A percentile compares a stretch with the other conserved stretches of the same genome.
Evolutionary conservation across 1,284 basidiomycete species (phyloP).

Genomic region (Limonomyces culmigenus): DNA sequence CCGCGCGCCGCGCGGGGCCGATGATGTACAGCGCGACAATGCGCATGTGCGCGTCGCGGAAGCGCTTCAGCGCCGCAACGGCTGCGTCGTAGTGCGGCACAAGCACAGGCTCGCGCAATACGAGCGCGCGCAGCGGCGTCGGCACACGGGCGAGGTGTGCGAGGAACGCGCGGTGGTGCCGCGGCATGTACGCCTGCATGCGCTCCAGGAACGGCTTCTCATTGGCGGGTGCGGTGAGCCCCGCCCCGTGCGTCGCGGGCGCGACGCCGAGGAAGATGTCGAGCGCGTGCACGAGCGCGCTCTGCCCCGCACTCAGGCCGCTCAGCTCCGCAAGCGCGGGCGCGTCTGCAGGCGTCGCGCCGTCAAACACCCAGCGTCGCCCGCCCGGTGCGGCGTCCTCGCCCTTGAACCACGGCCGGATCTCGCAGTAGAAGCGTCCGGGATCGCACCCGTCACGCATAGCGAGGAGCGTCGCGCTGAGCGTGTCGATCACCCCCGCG

Average conservation of each 20-base stretch:
- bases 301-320: constrained; percentile 86
- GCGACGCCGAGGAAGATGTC: constrained; percentile 76
- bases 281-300: constrained; percentile 74
- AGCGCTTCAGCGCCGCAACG: constrained; percentile 56
- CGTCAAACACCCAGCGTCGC: constrained; percentile 71
- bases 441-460: constrained; percentile 69
- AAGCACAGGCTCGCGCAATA: constrained; percentile 19
- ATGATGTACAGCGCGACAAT: constrained; percentile 79
- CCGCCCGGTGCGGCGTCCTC: constrained; percentile 47
- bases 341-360: constrained; percentile 39
- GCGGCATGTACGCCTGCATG: constrained; percentile 86
- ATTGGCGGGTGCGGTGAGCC: constrained; percentile 6
- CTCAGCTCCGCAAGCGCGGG: constrained; percentile 50
- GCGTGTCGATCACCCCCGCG: constrained; percentile 46
- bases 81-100: constrained; percentile 60
- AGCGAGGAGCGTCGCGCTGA: constrained; percentile 41
- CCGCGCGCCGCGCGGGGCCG: constrained; percentile 31
- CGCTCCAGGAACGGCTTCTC: constrained; percentile 40
- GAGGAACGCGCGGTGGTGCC: constrained; percentile 80
- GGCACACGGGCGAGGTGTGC: constrained; percentile 56
- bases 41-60: constrained; percentile 79
- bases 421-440: constrained; percentile 65
- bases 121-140: constrained; percentile 37
- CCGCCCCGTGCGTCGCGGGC: constrained; percentile 8
- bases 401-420: constrained; percentile 89